A percentile compares a stretch with the other conserved stretches of the same genome.
These are phyloP conservation scores for Metschnikowia peoriensis DNA, from an alignment of 805 yeast genomes.

Conservation along the genomic window DNA sequence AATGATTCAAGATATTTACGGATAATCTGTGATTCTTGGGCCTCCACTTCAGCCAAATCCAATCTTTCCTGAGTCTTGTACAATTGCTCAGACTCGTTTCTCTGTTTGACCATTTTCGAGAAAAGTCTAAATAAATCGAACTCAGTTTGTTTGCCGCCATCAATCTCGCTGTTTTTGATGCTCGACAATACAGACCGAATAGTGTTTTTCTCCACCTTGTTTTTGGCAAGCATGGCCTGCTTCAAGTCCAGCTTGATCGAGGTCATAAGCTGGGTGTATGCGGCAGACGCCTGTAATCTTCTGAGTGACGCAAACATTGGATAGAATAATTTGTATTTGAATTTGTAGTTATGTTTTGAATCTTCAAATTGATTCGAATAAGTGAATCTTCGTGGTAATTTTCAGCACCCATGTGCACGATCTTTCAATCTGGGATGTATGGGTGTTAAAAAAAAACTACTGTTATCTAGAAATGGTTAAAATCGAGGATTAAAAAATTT, in stretches of 20 bases:
- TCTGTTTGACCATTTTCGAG: constrained; percentile 45
- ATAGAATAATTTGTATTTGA: background rate
- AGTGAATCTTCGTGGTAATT: background rate
- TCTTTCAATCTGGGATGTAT: background rate
- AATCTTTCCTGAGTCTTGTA: constrained; percentile 44
- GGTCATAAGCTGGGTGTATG: constrained; percentile 28
- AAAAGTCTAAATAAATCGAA: constrained; percentile 19
- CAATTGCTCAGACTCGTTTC: constrained; percentile 49
- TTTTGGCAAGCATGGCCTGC: constrained; percentile 26
- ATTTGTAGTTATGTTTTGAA: background rate
- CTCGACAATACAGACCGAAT: constrained; percentile 42
- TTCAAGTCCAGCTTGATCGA: constrained; percentile 22
- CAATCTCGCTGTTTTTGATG: constrained; percentile 40
- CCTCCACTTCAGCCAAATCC: constrained; percentile 56
- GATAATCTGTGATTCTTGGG: constrained; percentile 44
- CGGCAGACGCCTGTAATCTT: constrained; percentile 32
- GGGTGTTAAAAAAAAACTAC: background rate
- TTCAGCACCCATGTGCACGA: background rate
- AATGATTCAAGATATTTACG: constrained; percentile 36
- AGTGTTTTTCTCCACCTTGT: constrained; percentile 36
- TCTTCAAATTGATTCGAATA: no score
- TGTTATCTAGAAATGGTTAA: background rate
- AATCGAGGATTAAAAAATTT: no score
- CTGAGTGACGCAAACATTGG: constrained; percentile 19
- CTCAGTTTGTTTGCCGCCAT: constrained; percentile 25